Evolutionary conservation across 371 early-diverging fungal genomes (phyloP).

Genomic region (Lichtheimia ramosa): DNA sequence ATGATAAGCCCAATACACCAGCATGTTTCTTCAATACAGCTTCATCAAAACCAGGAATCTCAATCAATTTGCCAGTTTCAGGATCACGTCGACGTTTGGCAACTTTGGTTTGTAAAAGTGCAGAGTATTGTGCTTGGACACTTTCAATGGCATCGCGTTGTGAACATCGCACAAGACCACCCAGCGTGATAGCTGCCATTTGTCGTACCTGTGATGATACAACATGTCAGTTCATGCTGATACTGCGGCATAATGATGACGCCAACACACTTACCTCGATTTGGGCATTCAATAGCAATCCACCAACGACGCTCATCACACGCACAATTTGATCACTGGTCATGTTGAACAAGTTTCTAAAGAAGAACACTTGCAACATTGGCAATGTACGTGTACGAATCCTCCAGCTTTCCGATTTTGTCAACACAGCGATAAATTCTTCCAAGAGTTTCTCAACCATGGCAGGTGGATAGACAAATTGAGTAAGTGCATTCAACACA

Average conservation of each 20-base stretch:
- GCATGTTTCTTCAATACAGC: slow-evolving; percentile 80
- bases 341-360: slow-evolving; percentile 70
- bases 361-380: slow-evolving; percentile 77
- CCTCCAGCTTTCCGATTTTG: slow-evolving; percentile 71
- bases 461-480: slow-evolving; percentile 55
- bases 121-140: slow-evolving; percentile 44
- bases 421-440: slow-evolving; percentile 55
- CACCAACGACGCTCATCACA: slow-evolving; percentile 65
- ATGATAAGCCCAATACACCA: slow-evolving; percentile 85
- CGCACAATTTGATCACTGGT: slow-evolving; percentile 43
- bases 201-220: slow-evolving; percentile 66
- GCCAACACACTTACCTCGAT: slow-evolving; percentile 58
- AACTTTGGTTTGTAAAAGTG: slow-evolving; percentile 33
- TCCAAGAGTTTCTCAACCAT: slow-evolving; percentile 55
- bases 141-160: slow-evolving; percentile 69
- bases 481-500: slow-evolving; percentile 52
- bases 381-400: slow-evolving; percentile 71
- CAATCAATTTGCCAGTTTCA: slow-evolving; percentile 44
- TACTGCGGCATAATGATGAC: slow-evolving; percentile 7
- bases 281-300: slow-evolving; percentile 71
- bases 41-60: slow-evolving; percentile 53
- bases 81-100: slow-evolving; percentile 46
- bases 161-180: slow-evolving; percentile 87
- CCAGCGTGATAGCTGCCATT: slow-evolving; percentile 78
- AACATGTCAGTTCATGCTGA: not conserved